Evolutionary conservation across 208 protist species (phyloP), one percentile per base, ranked within the genome.

Genomic region (Acanthamoeba triangularis): DNA sequence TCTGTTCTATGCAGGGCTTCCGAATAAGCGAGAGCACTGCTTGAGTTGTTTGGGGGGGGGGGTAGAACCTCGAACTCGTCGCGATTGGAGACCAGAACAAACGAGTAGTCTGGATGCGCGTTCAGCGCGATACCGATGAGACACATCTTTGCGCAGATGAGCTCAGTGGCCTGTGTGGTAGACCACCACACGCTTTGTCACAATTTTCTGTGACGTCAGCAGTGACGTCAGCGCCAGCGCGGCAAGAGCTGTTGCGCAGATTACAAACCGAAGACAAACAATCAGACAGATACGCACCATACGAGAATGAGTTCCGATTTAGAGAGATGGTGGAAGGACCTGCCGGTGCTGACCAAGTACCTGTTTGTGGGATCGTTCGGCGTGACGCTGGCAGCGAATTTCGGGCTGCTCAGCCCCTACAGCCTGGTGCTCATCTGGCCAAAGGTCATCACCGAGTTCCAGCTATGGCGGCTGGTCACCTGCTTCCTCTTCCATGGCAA

Each of bases 291-390:
- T 20, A 54, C 49, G 37, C 37, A 41, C n/a, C n/a, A n/a, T n/a
- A n/a, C 10, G 23, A 52, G 56, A 61, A 63, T 61, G 52, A 88
- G 41, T 30, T 44, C n/a, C 28, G 80, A 88, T 59, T 28, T 88
- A 7, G 47, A 88, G 80, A 52, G 80, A 37, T 88, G 80, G 80
- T 88, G 80, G 80, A 30, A 16, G 14, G 41, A 52, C 23, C 44
- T 88, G 80, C 80, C 80, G 4, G 13, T 88, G 7, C 6, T 92
- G 85, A 92, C 85, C 56, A 92, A 92, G 59, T 92, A 52, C 37
- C 33, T 92, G 5, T 92, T 92, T 44, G 56, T 92, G 85, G 85
- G 85, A 14, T 74, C 59, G 6, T 30, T 72, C 7, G 59, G 49
- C 37, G 49, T 92, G 10, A 92, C 85, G 13, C 13, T 92, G 49